Base-by-base conservation (phyloP, 192 early-diverging fungal genomes). In the Lobosporangium transversale region DNA sequence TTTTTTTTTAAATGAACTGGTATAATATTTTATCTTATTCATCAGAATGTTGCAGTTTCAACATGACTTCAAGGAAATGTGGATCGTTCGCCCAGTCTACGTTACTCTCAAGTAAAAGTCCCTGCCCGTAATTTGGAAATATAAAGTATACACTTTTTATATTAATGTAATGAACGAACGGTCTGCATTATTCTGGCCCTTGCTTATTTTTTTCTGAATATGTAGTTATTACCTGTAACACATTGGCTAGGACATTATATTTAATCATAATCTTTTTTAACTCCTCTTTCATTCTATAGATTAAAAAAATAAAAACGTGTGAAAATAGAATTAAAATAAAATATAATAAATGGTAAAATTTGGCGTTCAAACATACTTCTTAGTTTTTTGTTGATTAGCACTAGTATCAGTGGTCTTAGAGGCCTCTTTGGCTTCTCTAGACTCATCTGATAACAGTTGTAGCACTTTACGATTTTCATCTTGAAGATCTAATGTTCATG, bases 21-120 rank as follows among this genome's bases (percentile, higher is more conserved):
- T n/a, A n/a, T n/a, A n/a, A n/a, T n/a, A n/a, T n/a, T n/a, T n/a
- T n/a, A n/a, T n/a, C n/a, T n/a, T n/a, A n/a, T n/a, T n/a, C n/a
- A n/a, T n/a, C n/a, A n/a, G n/a, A n/a, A n/a, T 48, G 23, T 52
- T 47, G 47, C 27, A 76, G 40, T 29, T 67, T 76, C 15, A 80
- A 50, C 67, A 80, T 79, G 4, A 79, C 66, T 21, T 78, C 66
- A 7, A 80, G 12, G 54, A 70, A 82, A 21, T 79, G 71, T 8
- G 70, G 61, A 48, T 79, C 68, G 30, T 71, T 68, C n/a, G 64
- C 59, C 80, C 80, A 84, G 49, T 81, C 66, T 18, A 80, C 66
- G 31, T 66, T 67, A 62, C 80, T 85, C 44, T 81, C 83, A 49
- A 85, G 40, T 15, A 85, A 64, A 8, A 85, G 50, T 11, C 80